These are phyloP conservation scores for Psidium guajava DNA, from an alignment of 345 rosid genomes.

Conservation along the genomic window DNA sequence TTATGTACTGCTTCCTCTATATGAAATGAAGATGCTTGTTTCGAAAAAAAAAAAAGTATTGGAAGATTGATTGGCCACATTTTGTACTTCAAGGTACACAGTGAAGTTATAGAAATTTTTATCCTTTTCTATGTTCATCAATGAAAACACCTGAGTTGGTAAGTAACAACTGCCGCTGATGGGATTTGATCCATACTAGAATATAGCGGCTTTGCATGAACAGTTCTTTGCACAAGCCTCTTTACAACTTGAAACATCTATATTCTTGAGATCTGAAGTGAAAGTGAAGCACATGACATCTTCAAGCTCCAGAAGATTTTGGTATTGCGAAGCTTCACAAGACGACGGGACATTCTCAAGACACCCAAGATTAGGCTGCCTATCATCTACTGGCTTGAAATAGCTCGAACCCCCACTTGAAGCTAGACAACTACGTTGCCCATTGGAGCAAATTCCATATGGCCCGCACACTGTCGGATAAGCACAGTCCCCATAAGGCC, in stretches of 20 bases:
- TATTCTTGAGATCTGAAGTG: background rate
- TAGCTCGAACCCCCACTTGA: background rate
- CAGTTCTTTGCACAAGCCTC: constrained; percentile 6
- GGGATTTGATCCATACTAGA: background rate
- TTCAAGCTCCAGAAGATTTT: constrained; percentile 11
- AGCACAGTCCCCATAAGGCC: no score
- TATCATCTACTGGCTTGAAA: constrained; percentile 1
- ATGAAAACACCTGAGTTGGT: background rate
- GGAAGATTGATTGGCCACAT: background rate
- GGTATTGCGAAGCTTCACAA: constrained; percentile 6
- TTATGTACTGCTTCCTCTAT: no score
- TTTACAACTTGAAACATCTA: background rate
- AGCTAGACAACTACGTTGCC: constrained; percentile 1
- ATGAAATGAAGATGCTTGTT: no score
- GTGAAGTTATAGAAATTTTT: background rate
- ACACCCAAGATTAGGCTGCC: constrained; percentile 12
- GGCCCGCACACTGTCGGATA: no score
- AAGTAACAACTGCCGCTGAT: background rate
- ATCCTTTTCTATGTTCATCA: background rate
- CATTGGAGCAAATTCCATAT: no score
- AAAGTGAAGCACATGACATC: background rate
- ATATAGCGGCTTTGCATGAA: constrained; percentile 14
- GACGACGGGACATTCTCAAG: constrained; percentile 4
- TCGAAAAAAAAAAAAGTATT: no score
- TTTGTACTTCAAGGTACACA: background rate